Evolutionary conservation across 306 rosid genomes (phyloP), one percentile per base, ranked within the genome.

Genomic region (Lathyrus oleraceus): DNA sequence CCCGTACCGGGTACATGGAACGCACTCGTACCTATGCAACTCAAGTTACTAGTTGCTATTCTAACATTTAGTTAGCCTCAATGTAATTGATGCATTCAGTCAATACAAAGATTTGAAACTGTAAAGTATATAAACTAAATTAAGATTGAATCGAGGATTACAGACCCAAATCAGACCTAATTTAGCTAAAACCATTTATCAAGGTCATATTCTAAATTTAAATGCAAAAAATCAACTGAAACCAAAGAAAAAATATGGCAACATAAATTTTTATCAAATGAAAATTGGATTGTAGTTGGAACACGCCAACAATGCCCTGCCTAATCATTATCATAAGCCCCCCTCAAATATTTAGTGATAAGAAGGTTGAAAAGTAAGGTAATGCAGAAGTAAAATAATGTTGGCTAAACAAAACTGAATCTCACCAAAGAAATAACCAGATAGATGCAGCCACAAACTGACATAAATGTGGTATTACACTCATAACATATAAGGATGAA

Each of bases 161-260:
- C 7, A 76, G 15, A 65, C 63, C 81, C 61, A 75, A 48, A 71
- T 28, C 49, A 60, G 12, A 51, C 52, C 65, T 30, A 67, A 65
- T 64, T 51, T 71, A 40, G 32, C 39, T 59, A 28, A 10, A 20
- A 75, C 65, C 72, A 45, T 56, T 49, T 48, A 28, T 47, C 6
- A 53, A 54, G 21, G 66, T 57, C 71, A 53, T 58, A 59, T 70
- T 71, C 16, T 52, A 60, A 60, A 66, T 42, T 62, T 42, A 32
- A 66, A 59, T 60, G 58, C 42, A 59, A 60, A 35, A 23, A 70
- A 75, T 1, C 54, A 66, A 70, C 42, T n/a, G 21, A 56, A 51
- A 76, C 62, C 21, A 16, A 54, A 65, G 40, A 70, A 25, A 7
- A 65, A 21, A 56, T 19, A 47, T 39, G 64, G 20, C 30, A 61